Percentiles rank a stretch among this genome's conserved stretches.
These are phyloP conservation scores for Penicillium verrucosum DNA, from an alignment of 2,329 filamentous ascomycete genomes.

Conservation along the genomic window DNA sequence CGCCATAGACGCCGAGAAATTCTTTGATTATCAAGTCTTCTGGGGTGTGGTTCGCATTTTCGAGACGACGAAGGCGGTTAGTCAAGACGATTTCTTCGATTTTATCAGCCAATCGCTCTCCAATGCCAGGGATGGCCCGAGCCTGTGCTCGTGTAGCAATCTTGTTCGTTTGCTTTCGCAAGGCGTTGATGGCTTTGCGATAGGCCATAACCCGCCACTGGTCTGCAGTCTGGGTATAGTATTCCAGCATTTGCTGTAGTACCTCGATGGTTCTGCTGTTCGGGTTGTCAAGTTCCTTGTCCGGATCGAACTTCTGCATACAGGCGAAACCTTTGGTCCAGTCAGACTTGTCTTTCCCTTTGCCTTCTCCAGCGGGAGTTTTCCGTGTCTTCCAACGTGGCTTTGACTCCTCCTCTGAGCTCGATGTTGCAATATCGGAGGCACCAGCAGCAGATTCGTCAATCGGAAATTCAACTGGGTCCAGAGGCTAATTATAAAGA, in stretches of 20 bases:
- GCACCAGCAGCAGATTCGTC: constrained; percentile 19
- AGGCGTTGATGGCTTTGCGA: constrained; percentile 69
- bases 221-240: constrained; percentile 73
- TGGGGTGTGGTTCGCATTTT: constrained; percentile 66
- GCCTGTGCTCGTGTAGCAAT: constrained; percentile 70
- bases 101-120: constrained; percentile 70
- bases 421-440: constrained; percentile 13
- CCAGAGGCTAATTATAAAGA: constrained; percentile 28
- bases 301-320: constrained; percentile 55
- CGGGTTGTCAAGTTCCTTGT: constrained; percentile 54
- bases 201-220: constrained; percentile 74
- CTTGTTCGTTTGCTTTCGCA: constrained; percentile 63
- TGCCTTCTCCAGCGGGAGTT: not conserved
- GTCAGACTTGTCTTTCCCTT: constrained; percentile 9
- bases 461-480: constrained; percentile 28
- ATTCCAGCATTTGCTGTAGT: constrained; percentile 72
- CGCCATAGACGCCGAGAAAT: constrained; percentile 78
- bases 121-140: constrained; percentile 63
- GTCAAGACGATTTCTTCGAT: constrained; percentile 86
- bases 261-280: constrained; percentile 74
- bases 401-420: constrained; percentile 9
- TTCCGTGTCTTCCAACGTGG: not conserved
- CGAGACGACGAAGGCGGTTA: constrained; percentile 66
- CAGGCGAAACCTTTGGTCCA: constrained; percentile 53
- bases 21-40: constrained; percentile 62